These are phyloP conservation scores for Brettanomyces nanus DNA, from an alignment of 805 yeast species.

Conservation along the genomic window DNA sequence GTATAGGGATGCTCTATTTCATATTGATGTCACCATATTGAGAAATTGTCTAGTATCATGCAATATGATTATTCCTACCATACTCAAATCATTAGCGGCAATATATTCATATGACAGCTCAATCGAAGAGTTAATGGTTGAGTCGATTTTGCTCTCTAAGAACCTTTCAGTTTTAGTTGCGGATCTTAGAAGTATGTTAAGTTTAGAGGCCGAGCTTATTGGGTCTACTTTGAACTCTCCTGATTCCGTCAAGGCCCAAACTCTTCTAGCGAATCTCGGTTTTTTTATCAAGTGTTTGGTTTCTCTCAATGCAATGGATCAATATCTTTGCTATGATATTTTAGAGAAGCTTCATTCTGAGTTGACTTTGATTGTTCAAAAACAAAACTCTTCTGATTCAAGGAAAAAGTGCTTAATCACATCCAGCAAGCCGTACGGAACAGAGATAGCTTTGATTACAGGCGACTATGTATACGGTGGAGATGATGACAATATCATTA, in stretches of 20 bases:
- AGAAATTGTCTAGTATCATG: constrained; percentile 28
- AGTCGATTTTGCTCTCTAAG: constrained; percentile 10
- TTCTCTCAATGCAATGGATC: constrained; percentile 4
- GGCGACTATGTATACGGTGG: constrained; percentile 12
- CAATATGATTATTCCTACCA: constrained; percentile 26
- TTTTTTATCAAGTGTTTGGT: constrained; percentile 8
- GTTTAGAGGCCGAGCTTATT: constrained; percentile 11
- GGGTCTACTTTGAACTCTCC: constrained; percentile 19
- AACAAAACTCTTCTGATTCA: constrained; percentile 6
- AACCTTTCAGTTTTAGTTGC: constrained; percentile 5
- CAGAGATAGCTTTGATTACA: constrained; percentile 17
- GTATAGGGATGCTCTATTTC: constrained; percentile 26
- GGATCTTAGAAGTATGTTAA: constrained; percentile 4
- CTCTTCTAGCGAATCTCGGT: constrained; percentile 8
- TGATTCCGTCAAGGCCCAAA: constrained; percentile 16
- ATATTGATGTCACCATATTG: constrained; percentile 25
- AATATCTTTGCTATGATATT: constrained; percentile 5
- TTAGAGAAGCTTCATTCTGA: constrained; percentile 9
- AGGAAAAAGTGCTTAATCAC: constrained; percentile 3
- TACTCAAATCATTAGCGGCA: constrained; percentile 24
- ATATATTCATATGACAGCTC: constrained; percentile 14
- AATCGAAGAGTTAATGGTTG: constrained; percentile 6
- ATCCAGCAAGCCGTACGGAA: constrained; percentile 3
- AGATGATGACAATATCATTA: constrained; percentile 5
- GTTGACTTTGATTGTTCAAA: constrained; percentile 8